A percentile compares a stretch with the other conserved stretches of the same genome.
Conservation (phyloP, 2,329 filamentous ascomycete genomes). For the Lithohypha guttulata region DNA sequence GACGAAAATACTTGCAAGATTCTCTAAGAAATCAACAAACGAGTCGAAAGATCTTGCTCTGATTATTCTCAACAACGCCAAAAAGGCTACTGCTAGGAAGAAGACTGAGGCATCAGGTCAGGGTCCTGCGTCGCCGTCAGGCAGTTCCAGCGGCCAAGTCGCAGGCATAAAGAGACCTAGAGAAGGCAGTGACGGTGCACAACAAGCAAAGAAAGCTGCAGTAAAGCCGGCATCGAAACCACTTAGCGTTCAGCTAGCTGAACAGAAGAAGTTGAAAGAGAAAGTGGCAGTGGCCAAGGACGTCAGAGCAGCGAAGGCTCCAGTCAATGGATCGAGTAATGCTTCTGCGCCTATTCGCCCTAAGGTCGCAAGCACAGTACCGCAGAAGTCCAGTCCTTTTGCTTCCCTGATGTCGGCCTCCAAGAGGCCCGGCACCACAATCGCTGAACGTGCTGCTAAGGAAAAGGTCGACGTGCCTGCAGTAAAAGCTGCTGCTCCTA, state of each 20-base stretch:
- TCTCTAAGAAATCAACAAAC: slow-evolving; percentile 49
- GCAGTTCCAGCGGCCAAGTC: slow-evolving; percentile 6
- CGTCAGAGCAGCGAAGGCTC: slow-evolving; percentile 8
- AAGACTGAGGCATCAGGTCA: slow-evolving; percentile 31
- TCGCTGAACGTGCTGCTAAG: slow-evolving; percentile 37
- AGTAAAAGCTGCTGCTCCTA: slow-evolving; percentile 15
- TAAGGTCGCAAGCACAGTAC: slow-evolving; percentile 24
- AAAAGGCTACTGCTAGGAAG: slow-evolving; percentile 31
- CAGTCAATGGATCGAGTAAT: slow-evolving; percentile 14
- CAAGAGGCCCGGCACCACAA: slow-evolving; percentile 41
- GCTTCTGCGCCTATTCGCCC: slow-evolving; percentile 23
- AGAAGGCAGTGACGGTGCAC: slow-evolving; percentile 28
- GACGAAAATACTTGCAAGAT: slow-evolving; percentile 45
- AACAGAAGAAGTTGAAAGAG: slow-evolving; percentile 16
- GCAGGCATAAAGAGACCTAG: slow-evolving; percentile 30
- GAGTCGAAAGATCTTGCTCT: slow-evolving; percentile 46
- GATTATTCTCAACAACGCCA: slow-evolving; percentile 42
- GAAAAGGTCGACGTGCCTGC: slow-evolving; percentile 24
- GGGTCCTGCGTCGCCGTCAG: slow-evolving; percentile 25
- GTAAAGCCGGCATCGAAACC: slow-evolving; percentile 26
- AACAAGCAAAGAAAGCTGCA: slow-evolving; percentile 30
- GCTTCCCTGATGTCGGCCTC: slow-evolving; percentile 38
- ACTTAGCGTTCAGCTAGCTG: slow-evolving; percentile 21
- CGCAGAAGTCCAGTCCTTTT: slow-evolving; percentile 36
- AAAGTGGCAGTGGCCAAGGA: slow-evolving; percentile 12